Base-by-base conservation (phyloP, 106 monocot species). In the Allium sativum region DNA sequence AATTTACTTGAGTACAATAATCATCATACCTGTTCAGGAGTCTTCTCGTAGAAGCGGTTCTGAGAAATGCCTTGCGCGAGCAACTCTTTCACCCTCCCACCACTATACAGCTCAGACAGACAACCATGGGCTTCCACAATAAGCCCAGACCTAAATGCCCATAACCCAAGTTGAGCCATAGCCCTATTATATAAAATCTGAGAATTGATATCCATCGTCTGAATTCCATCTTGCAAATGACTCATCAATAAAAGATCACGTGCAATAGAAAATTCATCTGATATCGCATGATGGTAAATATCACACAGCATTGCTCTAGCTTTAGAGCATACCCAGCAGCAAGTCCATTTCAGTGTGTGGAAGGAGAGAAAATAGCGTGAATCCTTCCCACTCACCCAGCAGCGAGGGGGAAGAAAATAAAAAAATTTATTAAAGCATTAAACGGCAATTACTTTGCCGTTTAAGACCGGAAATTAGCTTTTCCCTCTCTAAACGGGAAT, bases 221-320 rank as follows among this genome's bases (percentile, higher is more conserved):
- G 95, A 52, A 96, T 74, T 8, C 84, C 84, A 64, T 96, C 96
- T 60, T 96, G 96, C 77, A 96, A 68, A 68, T 91, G 96, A 55
- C 96, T 87, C 96, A 96, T 96, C 62, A 96, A 68, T 41, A 96
- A 70, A 64, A 96, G 69, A 74, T 96, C 96, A 48, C 96, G 74
- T 40, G 90, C 90, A 68, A 84, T 70, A 8, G 73, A 55, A 51
- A 90, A 96, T 43, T 91, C 82, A 48, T 96, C 96, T 73, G 65
- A 87, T 31, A 96, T 87, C 22, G 96, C 82, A 72, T 96, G 96
- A 50, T 96, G 84, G 70, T 91, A 96, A n/a, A 96, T 87, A 69
- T 96, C 96, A 74, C 96, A 96, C 52, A 96, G 87, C 96, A 96
- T 96, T n/a, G 96, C 84, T 70, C 96, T 72, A 15, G 90, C 90